These are phyloP conservation scores for Aspergillus pseudotamarii DNA, from an alignment of 2,329 filamentous ascomycete genomes.

Conservation along the genomic window DNA sequence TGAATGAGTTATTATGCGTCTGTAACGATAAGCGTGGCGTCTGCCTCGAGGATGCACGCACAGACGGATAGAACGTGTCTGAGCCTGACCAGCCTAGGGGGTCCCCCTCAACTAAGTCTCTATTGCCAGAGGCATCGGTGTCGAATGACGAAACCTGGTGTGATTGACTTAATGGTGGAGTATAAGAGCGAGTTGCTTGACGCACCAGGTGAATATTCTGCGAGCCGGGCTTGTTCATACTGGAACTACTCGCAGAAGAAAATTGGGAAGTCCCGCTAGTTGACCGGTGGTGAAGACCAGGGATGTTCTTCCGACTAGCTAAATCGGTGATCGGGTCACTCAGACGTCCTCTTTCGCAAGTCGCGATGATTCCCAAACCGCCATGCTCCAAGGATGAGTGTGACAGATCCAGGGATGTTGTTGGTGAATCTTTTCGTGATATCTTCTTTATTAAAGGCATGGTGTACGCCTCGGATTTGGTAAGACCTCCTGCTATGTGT, in stretches of 20 bases:
- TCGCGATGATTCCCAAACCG: conserved; percentile 57
- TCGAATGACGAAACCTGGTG: conserved; percentile 53
- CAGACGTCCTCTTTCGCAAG: conserved; percentile 32
- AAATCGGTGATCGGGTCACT: conserved; percentile 44
- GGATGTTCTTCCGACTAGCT: conserved; percentile 43
- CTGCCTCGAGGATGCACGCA: conserved; percentile 36
- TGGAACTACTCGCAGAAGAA: conserved; percentile 50
- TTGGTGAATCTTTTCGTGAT: conserved; percentile 51
- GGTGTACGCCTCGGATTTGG: conserved; percentile 47
- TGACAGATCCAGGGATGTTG: conserved; percentile 56
- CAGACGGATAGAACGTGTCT: conserved; percentile 31
- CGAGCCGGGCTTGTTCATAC: conserved; percentile 51
- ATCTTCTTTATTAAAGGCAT: conserved; percentile 60
- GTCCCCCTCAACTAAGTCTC: conserved; percentile 51
- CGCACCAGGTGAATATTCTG: conserved; percentile 60
- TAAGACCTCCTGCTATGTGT: conserved; percentile 21
- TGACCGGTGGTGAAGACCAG: conserved; percentile 53
- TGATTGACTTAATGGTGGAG: conserved; percentile 54
- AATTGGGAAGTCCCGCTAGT: conserved; percentile 59
- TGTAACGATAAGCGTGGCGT: conserved; percentile 39
- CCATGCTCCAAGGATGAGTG: conserved; percentile 60
- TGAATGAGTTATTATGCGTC: conserved; percentile 45
- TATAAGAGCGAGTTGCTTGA: conserved; percentile 57
- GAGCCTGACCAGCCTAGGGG: conserved; percentile 16
- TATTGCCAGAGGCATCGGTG: conserved; percentile 47